Evolutionary conservation across 2,329 filamentous ascomycete species (phyloP).

Genomic region (Ceratocystis smalleyi): DNA sequence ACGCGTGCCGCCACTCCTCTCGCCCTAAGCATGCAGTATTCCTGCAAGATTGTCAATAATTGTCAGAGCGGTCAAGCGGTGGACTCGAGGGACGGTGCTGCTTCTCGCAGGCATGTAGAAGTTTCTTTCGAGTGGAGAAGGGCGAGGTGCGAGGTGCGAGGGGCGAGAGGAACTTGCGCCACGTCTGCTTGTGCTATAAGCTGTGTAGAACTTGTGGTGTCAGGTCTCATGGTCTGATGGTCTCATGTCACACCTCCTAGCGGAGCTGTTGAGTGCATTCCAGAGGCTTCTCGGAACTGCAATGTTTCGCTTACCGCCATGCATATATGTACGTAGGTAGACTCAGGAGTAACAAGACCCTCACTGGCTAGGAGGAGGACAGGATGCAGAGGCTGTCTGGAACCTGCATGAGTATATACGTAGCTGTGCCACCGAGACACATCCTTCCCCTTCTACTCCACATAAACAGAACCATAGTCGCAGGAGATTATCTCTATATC

Average conservation of each 20-base stretch:
- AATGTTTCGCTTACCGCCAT: background rate
- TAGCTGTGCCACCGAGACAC: background rate
- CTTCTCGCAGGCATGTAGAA: constrained; percentile 3
- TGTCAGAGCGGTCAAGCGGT: background rate
- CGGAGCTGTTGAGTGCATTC: background rate
- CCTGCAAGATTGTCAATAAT: background rate
- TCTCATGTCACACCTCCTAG: background rate
- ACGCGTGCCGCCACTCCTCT: background rate
- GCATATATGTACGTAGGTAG: background rate
- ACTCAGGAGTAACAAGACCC: background rate
- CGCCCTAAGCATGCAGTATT: background rate
- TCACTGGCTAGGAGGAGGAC: background rate
- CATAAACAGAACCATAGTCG: too few relatives aligned
- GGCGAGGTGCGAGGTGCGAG: too few relatives aligned
- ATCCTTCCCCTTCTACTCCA: too few relatives aligned
- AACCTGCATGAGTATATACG: background rate
- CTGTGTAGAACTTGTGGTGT: background rate
- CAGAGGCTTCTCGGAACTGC: background rate
- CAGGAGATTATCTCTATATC: too few relatives aligned
- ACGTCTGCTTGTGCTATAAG: too few relatives aligned
- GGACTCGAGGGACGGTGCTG: background rate
- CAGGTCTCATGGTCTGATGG: background rate
- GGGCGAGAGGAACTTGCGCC: too few relatives aligned
- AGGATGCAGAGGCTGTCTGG: background rate
- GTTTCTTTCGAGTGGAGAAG: background rate